These are phyloP conservation scores for Themeda triandra DNA, from an alignment of 176 grass and related monocot species.

Conservation along the genomic window DNA sequence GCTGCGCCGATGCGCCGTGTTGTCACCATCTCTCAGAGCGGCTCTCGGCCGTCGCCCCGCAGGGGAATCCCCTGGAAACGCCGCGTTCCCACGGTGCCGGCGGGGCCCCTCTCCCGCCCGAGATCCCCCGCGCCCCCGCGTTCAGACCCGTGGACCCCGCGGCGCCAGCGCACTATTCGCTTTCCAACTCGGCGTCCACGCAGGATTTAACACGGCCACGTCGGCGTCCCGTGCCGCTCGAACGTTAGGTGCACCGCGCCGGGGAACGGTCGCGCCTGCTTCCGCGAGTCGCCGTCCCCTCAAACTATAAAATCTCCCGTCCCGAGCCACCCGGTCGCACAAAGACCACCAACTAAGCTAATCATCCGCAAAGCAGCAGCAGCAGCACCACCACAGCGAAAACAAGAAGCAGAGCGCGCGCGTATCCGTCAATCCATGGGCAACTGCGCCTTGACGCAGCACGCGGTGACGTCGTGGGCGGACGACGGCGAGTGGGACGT, in stretches of 20 bases:
- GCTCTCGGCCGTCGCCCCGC: neutral
- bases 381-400: neutral
- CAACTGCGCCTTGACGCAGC: constrained; percentile 53
- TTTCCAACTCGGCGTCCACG: constrained; percentile 35
- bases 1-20: neutral
- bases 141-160: constrained; percentile 30
- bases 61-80: constrained; percentile 41
- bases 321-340: neutral
- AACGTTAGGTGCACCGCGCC: neutral
- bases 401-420: no score
- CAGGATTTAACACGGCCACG: neutral
- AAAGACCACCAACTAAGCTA: neutral
- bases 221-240: neutral
- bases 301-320: constrained; percentile 29
- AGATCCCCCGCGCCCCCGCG: constrained; percentile 34
- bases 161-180: neutral
- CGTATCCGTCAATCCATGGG: constrained; percentile 34
- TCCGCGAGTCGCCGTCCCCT: neutral
- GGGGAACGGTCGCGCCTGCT: neutral
- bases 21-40: no score
- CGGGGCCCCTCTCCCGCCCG: neutral
- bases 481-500: constrained; percentile 64
- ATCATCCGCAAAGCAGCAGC: neutral
- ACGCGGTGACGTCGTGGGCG: constrained; percentile 46
- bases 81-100: constrained; percentile 39